Base-by-base conservation (phyloP, 1,139 yeast genomes). In the Blastobotrys indianensis region DNA sequence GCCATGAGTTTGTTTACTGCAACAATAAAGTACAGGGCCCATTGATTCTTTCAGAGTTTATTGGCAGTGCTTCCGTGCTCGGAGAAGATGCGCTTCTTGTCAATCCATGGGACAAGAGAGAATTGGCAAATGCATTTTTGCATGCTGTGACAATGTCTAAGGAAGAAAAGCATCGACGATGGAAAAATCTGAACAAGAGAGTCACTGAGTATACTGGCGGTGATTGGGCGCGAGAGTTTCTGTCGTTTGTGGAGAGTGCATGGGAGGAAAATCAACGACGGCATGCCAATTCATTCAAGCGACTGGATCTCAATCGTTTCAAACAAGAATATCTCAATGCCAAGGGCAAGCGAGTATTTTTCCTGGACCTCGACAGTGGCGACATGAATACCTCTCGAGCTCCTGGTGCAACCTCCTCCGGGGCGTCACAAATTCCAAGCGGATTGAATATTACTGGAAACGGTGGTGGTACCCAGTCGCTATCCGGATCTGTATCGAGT, bases 1-100 rank as follows among this genome's bases (percentile, higher is more conserved):
- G 97, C 58, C 98, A 94, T 61, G 98, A 92, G 63, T 94, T 84
- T 62, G 77, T 88, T 33, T 82, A 82, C 47, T 87, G 95, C 23
- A 79, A 94, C 3, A 70, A 74, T 28, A 46, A 50, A 11, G 76
- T 77, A 52, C 80, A 84, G 54, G 84, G 96, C 0, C 96, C 97
- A 0, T 73, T 92, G 54, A 75, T 92, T 48, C 67, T 92, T 50
- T 85, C 95, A 34, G 99, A 92, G 64, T 92, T 94, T 57, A 88
- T 97, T 0, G 98, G 98, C 1, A 85, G 96, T 11, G 95, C 97
- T 0, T 75, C 83, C 1, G 77, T 90, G 4, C 72, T 94, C 43
- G 63, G 61, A 12, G 51, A 54, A 6, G 90, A 94, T 12, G 86
- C 96, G 2, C 54, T 90, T 4, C 65, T 87, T 39, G 81, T 90